Evolutionary conservation across 768 basidiomycete genomes (phyloP).

Genomic region (Coprinellus aureogranulatus): DNA sequence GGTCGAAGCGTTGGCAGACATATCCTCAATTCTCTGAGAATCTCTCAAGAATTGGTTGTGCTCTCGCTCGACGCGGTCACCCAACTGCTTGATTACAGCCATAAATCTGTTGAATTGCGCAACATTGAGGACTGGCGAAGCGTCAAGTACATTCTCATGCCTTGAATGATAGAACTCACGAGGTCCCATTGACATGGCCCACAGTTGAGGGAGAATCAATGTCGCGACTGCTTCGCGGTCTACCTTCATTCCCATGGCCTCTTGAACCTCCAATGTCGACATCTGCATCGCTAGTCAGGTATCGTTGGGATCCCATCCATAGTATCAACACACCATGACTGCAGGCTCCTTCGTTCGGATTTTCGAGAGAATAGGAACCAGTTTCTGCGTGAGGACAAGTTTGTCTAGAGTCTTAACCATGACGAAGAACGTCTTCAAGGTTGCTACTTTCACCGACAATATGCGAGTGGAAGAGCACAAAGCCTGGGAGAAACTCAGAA

Average conservation of each 20-base stretch:
- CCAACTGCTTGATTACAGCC: conserved; percentile 71
- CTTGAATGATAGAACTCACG: conserved; percentile 43
- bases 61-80: conserved; percentile 88
- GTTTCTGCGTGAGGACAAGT: conserved; percentile 86
- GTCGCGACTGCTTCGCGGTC: conserved; percentile 91
- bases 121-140: conserved; percentile 61
- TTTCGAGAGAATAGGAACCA: conserved; percentile 90
- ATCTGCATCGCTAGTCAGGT: conserved; percentile 45
- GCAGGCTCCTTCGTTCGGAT: conserved; percentile 95
- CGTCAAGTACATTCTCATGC: background rate
- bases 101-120: conserved; percentile 94
- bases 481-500: conserved; percentile 44
- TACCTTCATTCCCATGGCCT: conserved; percentile 93
- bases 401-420: conserved; percentile 93
- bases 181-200: conserved; percentile 98
- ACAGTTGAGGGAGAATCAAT: conserved; percentile 85
- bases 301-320: background rate
- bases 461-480: conserved; percentile 93
- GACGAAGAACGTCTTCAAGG: conserved; percentile 73
- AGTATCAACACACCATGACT: conserved; percentile 65
- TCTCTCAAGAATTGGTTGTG: conserved; percentile 91
- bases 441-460: conserved; percentile 87
- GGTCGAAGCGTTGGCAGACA: conserved; percentile 48
- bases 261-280: conserved; percentile 86
- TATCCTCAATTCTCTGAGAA: conserved; percentile 86